Evolutionary conservation across 805 yeast species (phyloP).

Genomic region (Metschnikowia lochheadii): DNA sequence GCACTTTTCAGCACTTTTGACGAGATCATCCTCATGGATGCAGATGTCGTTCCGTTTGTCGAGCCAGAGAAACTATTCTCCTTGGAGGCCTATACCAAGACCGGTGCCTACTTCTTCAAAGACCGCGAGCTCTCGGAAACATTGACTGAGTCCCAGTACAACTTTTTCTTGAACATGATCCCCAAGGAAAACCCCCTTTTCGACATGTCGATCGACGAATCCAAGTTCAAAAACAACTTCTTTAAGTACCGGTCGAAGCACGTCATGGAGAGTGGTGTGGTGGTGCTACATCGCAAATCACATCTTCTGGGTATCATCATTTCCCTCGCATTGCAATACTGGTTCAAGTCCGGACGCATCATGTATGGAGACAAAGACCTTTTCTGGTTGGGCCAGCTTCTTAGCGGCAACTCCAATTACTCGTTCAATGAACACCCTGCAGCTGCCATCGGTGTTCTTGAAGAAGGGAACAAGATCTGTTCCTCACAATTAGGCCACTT

Average conservation of each 20-base stretch:
- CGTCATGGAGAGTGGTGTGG: conserved; percentile 37
- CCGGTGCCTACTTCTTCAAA: conserved; percentile 34
- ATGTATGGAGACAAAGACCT: conserved; percentile 27
- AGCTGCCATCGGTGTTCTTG: conserved; percentile 20
- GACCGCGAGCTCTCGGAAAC: conserved; percentile 17
- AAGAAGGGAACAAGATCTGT: conserved; percentile 18
- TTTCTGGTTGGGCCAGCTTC: conserved; percentile 28
- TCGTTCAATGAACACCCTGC: conserved; percentile 20
- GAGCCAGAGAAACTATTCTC: conserved; percentile 10
- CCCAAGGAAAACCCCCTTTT: conserved; percentile 9
- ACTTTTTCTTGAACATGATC: conserved; percentile 10
- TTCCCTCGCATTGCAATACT: conserved; percentile 13
- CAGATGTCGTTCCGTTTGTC: conserved; percentile 17
- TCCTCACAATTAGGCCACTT: conserved; percentile 27
- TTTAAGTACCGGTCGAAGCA: conserved; percentile 20
- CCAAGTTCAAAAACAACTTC: conserved; percentile 12
- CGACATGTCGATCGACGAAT: conserved; percentile 5
- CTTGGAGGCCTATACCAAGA: conserved; percentile 9
- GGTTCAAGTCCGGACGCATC: conserved; percentile 19
- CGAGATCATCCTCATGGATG: conserved; percentile 17
- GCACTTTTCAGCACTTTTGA: conserved; percentile 30
- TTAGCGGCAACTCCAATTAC: conserved; percentile 20
- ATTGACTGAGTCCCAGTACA: conserved; percentile 6
- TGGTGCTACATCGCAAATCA: conserved; percentile 22
- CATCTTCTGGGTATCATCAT: conserved; percentile 20